Evolutionary conservation across 805 yeast species (phyloP).

Genomic region (Candida glaebosa): DNA sequence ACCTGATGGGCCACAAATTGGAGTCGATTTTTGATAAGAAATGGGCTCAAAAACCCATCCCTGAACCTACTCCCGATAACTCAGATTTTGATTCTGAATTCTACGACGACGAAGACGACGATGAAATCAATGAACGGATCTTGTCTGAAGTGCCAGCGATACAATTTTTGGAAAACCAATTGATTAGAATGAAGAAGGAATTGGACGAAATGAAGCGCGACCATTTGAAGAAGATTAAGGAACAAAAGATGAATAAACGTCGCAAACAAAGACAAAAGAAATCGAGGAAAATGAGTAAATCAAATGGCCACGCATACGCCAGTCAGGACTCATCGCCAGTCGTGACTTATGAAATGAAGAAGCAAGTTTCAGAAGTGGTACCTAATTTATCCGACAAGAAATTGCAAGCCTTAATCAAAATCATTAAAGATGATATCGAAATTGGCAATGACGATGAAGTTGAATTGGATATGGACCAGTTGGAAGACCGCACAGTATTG

Average conservation of each 20-base stretch:
- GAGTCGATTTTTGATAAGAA: slow-evolving; percentile 82
- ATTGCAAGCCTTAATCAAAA: slow-evolving; percentile 76
- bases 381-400: slow-evolving; percentile 74
- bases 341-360: slow-evolving; percentile 95
- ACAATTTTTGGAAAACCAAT: slow-evolving; percentile 81
- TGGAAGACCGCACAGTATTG: slow-evolving; percentile 78
- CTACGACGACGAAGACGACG: slow-evolving; percentile 49
- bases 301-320: slow-evolving; percentile 4
- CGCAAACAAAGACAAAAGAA: slow-evolving; percentile 41
- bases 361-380: slow-evolving; percentile 84
- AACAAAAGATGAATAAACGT: slow-evolving; percentile 55
- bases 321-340: slow-evolving; percentile 18
- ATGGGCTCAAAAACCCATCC: slow-evolving; percentile 69
- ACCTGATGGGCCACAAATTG: slow-evolving; percentile 89
- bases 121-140: slow-evolving; percentile 51
- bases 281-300: slow-evolving; percentile 25
- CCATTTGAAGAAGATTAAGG: slow-evolving; percentile 63
- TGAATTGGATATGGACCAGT: slow-evolving; percentile 91
- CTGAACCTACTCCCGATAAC: slow-evolving; percentile 59
- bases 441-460: slow-evolving; percentile 77
- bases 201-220: slow-evolving; percentile 77
- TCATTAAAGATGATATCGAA: slow-evolving; percentile 68
- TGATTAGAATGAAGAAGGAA: slow-evolving; percentile 81
- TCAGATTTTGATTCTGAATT: slow-evolving; percentile 25
- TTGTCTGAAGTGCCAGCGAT: slow-evolving; percentile 84